Base-by-base conservation (phyloP, 2,329 filamentous ascomycete species). In the Chrysosporium keratinophilum region DNA sequence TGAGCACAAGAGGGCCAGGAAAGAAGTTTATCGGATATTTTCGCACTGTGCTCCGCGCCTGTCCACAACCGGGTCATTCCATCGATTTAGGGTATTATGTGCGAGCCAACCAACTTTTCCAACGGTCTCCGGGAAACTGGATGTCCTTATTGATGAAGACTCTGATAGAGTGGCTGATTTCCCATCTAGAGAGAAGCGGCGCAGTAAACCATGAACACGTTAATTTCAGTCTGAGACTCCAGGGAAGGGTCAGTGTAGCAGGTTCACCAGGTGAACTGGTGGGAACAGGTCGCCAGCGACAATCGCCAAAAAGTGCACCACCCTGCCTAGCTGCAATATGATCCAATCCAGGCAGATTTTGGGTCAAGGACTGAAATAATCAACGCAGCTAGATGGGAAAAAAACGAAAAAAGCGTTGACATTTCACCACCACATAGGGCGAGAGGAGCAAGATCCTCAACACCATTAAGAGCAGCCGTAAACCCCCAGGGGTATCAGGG, bases 151-250 rank as follows among this genome's bases (percentile, higher is more conserved):
- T 34, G 11, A 39, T n/a, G 23, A 28, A 7, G 11, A 5, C 11
- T 37, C n/a, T 6, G 34, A n/a, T 12, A 39, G 23, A 28, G 5
- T 15, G 19, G 20, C 19, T 17, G 45, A 48, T 34, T 17, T 11
- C 19, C 31, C 28, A n/a, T 10, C 19, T 34, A 33, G 39, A 46
- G 12, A 14, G 34, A 28, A 46, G n/a, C 34, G 42, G 39, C 50
- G 19, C 28, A 23, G 31, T 19, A 39, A 23, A 40, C 19, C 15
- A 37, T 37, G 33, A 45, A 46, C 31, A 19, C 23, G 14, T 23
- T n/a, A 52, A 46, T 46, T 35, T 46, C 31, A 52, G 31, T 34
- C 50, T 52, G 42, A 46, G 50, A 52, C 42, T 46, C 14, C 14
- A 46, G 35, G 17, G 12, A 44, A 45, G 39, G n/a, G 28, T 33